phyloP scores from a whole-genome alignment of 2,329 filamentous ascomycete genomes.

The Scytalidium lignicola region DNA sequence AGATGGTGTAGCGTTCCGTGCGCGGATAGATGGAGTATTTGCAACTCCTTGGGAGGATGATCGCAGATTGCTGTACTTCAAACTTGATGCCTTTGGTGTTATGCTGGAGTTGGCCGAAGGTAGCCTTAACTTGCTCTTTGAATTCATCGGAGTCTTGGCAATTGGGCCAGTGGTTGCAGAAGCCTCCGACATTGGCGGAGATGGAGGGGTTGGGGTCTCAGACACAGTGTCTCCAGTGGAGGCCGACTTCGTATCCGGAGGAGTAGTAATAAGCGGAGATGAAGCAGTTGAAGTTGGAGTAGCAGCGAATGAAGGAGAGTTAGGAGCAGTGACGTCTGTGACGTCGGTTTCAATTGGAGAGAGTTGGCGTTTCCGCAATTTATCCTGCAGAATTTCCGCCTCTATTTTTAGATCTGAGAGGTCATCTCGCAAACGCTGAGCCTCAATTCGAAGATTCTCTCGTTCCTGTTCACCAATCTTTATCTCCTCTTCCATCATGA shows the following conservation, averaged over 20 bases:
- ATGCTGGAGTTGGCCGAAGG: conserved; percentile 49
- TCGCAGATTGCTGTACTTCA: conserved; percentile 17
- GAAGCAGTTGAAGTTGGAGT: conserved; percentile 85
- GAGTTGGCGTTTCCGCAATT: conserved; percentile 71
- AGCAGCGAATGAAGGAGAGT: conserved; percentile 67
- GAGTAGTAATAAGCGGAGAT: conserved; percentile 84
- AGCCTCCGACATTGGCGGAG: conserved; percentile 86
- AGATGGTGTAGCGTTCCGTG: conserved; percentile 27
- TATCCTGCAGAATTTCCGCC: conserved; percentile 89
- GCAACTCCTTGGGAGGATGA: conserved; percentile 15
- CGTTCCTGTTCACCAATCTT: conserved; percentile 87
- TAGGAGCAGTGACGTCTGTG: conserved; percentile 57
- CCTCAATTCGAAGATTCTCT: conserved; percentile 82
- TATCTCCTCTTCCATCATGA: conserved; percentile 94
- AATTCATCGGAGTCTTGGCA: conserved; percentile 25
- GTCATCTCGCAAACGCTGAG: conserved; percentile 85
- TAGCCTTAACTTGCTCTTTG: conserved; percentile 44
- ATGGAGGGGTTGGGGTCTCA: conserved; percentile 77
- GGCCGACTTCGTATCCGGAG: conserved; percentile 66
- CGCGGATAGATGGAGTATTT: conserved; percentile 13
- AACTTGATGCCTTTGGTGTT: conserved; percentile 45
- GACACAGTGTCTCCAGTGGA: conserved; percentile 53
- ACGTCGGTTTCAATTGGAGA: conserved; percentile 57
- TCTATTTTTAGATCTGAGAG: conserved; percentile 91
- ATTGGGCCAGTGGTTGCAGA: conserved; percentile 37